These are phyloP conservation scores for Arthrobotrys iridis DNA, from an alignment of 2,329 filamentous ascomycete genomes.

Conservation along the genomic window DNA sequence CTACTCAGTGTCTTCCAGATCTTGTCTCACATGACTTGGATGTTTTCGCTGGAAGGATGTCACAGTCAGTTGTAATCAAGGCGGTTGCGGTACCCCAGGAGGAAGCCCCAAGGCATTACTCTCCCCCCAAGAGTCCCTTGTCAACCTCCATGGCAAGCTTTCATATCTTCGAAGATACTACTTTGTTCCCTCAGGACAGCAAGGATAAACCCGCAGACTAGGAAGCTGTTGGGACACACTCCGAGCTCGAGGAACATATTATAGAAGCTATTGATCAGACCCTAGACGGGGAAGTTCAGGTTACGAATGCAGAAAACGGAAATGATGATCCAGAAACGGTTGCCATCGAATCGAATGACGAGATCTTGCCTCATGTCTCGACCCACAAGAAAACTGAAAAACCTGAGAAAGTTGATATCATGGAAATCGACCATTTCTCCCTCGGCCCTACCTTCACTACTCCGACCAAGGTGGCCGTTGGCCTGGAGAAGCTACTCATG, in stretches of 20 bases:
- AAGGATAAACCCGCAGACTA: background rate
- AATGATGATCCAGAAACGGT: background rate
- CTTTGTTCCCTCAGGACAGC: background rate
- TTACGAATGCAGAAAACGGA: background rate
- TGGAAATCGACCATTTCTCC: no score
- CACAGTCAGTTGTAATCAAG: constrained; percentile 30
- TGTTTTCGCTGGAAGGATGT: no score
- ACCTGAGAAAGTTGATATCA: no score
- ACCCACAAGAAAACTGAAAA: no score
- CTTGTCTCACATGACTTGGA: no score
- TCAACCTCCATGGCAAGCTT: background rate
- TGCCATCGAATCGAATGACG: no score
- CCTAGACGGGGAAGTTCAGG: background rate
- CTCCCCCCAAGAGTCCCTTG: background rate
- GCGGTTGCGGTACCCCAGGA: constrained; percentile 20
- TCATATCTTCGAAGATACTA: constrained; percentile 4
- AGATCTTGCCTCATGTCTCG: no score
- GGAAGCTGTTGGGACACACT: background rate
- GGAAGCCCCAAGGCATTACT: constrained; percentile 6
- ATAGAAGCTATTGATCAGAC: no score
- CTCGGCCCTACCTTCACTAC: no score
- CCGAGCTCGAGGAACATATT: background rate
- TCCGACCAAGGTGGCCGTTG: no score
- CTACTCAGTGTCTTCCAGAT: background rate
- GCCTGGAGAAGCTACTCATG: no score